These are phyloP conservation scores for Penicillium sp. DNA, from an alignment of 2,329 filamentous ascomycete species.

Conservation along the genomic window DNA sequence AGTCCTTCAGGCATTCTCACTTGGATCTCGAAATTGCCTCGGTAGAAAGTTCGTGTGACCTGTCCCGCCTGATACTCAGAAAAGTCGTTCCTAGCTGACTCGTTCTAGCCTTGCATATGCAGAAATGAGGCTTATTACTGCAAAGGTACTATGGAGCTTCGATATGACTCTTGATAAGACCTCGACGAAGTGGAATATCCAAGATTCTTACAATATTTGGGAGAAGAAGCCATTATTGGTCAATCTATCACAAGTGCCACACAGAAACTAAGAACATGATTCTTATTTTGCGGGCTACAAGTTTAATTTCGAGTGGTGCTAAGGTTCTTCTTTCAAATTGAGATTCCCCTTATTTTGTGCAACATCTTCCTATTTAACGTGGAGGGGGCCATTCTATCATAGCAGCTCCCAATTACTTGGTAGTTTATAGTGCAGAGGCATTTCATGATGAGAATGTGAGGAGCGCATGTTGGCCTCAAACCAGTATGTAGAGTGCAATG, in stretches of 20 bases:
- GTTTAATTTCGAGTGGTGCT: no score
- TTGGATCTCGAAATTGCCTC: conserved; percentile 33
- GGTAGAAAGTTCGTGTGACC: conserved; percentile 32
- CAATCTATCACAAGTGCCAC: conserved; percentile 7
- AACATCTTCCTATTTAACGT: no score
- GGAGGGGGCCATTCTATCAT: no score
- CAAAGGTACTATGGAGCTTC: conserved; percentile 22
- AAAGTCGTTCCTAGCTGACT: neutral
- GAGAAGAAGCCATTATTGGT: conserved; percentile 28
- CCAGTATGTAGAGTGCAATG: no score
- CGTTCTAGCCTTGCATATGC: conserved; percentile 36
- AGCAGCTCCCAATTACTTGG: no score
- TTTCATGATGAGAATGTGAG: no score
- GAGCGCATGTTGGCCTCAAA: no score
- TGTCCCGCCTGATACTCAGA: neutral
- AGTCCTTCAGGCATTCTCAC: conserved; percentile 27
- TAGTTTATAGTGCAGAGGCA: no score
- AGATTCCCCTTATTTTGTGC: no score
- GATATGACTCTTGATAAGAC: conserved; percentile 17
- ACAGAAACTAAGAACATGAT: no score
- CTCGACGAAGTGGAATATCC: conserved; percentile 22
- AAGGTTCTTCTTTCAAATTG: no score
- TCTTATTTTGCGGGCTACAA: no score
- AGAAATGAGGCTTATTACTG: conserved; percentile 33
- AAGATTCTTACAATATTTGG: conserved; percentile 27